A percentile compares a stretch with the other conserved stretches of the same genome.
phyloP scores from a whole-genome alignment of 2,329 filamentous ascomycete species.

The Pseudocercospora crystallina region DNA sequence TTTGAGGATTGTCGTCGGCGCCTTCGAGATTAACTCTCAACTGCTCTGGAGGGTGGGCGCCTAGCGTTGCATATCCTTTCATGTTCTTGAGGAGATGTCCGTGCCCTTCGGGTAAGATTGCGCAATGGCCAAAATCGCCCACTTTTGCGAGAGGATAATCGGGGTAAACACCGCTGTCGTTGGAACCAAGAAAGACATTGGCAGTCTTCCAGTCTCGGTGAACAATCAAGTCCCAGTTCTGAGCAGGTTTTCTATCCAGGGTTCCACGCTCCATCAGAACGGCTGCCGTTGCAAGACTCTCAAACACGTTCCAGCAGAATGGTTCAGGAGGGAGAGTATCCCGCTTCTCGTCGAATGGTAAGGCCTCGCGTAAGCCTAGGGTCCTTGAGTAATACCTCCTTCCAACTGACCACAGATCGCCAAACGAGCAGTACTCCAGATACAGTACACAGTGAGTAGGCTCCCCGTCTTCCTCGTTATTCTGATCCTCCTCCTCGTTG shows the following conservation, averaged over 20 bases:
- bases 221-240: constrained; percentile 13
- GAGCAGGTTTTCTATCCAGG: not conserved
- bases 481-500: not conserved
- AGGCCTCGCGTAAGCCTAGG: too few species aligned
- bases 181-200: constrained; percentile 15
- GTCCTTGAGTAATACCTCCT: too few species aligned
- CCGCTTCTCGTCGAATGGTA: too few species aligned
- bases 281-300: constrained; percentile 14
- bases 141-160: constrained; percentile 14
- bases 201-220: constrained; percentile 18
- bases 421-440: too few species aligned
- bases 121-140: constrained; percentile 14
- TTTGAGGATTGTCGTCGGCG: too few species aligned
- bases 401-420: too few species aligned
- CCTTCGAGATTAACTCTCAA: too few species aligned
- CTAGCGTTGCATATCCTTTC: too few species aligned
- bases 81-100: too few species aligned
- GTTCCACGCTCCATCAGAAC: constrained; percentile 17
- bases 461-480: not conserved
- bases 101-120: too few species aligned
- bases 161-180: not conserved
- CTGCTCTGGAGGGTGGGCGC: too few species aligned
- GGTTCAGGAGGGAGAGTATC: constrained; percentile 10
- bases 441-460: too few species aligned
- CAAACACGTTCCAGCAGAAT: constrained; percentile 20